A percentile compares a stretch with the other conserved stretches of the same genome.
phyloP scores from a whole-genome alignment of 2,329 filamentous ascomycete genomes.

The Hansfordia pulvinata region DNA sequence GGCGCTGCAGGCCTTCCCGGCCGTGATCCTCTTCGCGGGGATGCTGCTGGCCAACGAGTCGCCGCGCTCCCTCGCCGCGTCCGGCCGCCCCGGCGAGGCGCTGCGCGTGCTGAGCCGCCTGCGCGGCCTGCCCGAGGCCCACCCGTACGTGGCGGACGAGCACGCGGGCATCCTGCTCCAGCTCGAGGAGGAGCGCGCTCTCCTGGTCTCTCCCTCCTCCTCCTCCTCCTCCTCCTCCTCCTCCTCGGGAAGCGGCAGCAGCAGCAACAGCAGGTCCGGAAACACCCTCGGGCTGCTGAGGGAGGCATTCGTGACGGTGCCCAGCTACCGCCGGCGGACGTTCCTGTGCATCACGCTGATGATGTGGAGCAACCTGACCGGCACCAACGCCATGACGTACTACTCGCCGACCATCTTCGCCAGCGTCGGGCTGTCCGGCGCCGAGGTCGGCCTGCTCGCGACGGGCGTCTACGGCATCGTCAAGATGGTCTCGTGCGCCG shows the following conservation, averaged over 20 bases:
- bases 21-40: too few relatives aligned
- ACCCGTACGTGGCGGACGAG: slow-evolving; percentile 38
- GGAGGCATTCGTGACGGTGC: slow-evolving; percentile 16
- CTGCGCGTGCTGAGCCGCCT: too few relatives aligned
- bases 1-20: too few relatives aligned
- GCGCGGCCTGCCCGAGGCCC: slow-evolving; percentile 36
- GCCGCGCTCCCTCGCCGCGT: too few relatives aligned
- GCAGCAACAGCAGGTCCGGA: slow-evolving; percentile 26
- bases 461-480: slow-evolving; percentile 63
- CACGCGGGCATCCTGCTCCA: slow-evolving; percentile 28
- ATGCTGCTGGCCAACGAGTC: too few relatives aligned
- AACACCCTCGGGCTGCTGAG: slow-evolving; percentile 19
- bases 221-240: too few relatives aligned
- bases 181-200: slow-evolving; percentile 32
- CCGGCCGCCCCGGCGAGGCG: too few relatives aligned
- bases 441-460: slow-evolving; percentile 49
- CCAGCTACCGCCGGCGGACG: slow-evolving; percentile 31
- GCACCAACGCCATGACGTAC: slow-evolving; percentile 39
- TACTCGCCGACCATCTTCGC: slow-evolving; percentile 58
- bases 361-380: slow-evolving; percentile 39
- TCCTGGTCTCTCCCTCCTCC: slow-evolving; percentile 32
- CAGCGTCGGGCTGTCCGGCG: slow-evolving; percentile 44
- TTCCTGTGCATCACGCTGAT: slow-evolving; percentile 33
- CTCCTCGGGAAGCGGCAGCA: slow-evolving; percentile 20
- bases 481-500: slow-evolving; percentile 49